A percentile compares a stretch with the other conserved stretches of the same genome.
Evolutionary conservation across 768 basidiomycete genomes (phyloP).

Genomic region (Agrocybe praecox): DNA sequence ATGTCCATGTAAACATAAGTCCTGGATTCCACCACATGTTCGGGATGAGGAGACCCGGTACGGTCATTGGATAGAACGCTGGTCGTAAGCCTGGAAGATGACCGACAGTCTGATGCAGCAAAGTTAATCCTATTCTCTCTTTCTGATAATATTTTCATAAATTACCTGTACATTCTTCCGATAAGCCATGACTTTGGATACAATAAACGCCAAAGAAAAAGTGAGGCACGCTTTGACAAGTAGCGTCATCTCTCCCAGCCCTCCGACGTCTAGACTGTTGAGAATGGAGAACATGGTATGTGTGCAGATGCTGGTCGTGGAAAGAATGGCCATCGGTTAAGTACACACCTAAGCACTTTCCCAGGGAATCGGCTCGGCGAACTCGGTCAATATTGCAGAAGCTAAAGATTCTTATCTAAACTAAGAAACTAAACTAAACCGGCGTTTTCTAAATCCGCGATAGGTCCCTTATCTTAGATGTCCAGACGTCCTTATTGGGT

Average conservation of each 20-base stretch:
- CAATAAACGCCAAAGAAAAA: slow-evolving; percentile 24
- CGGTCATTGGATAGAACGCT: slow-evolving; percentile 39
- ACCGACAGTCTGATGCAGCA: slow-evolving; percentile 30
- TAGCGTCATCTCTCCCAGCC: background rate
- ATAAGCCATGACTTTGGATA: slow-evolving; percentile 33
- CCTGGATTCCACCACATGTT: slow-evolving; percentile 48
- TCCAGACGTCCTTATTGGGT: too few species aligned
- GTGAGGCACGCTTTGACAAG: slow-evolving; percentile 6
- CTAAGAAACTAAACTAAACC: too few species aligned
- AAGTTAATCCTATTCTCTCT: background rate
- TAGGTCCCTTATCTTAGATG: too few species aligned
- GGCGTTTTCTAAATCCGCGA: too few species aligned
- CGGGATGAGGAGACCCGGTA: slow-evolving; percentile 38
- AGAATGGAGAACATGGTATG: too few species aligned
- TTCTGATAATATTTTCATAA: background rate
- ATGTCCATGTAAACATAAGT: slow-evolving; percentile 34
- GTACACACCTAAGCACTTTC: too few species aligned
- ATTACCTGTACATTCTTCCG: slow-evolving; percentile 33
- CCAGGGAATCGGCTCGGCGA: too few species aligned
- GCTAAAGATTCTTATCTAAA: too few species aligned
- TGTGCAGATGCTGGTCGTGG: too few species aligned
- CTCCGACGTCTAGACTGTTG: too few species aligned
- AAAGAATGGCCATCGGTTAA: too few species aligned
- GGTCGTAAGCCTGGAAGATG: slow-evolving; percentile 40
- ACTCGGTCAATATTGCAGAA: too few species aligned